Evolutionary conservation across 176 grass and related monocot genomes (phyloP).

Genomic region (Aegilops tauschii): DNA sequence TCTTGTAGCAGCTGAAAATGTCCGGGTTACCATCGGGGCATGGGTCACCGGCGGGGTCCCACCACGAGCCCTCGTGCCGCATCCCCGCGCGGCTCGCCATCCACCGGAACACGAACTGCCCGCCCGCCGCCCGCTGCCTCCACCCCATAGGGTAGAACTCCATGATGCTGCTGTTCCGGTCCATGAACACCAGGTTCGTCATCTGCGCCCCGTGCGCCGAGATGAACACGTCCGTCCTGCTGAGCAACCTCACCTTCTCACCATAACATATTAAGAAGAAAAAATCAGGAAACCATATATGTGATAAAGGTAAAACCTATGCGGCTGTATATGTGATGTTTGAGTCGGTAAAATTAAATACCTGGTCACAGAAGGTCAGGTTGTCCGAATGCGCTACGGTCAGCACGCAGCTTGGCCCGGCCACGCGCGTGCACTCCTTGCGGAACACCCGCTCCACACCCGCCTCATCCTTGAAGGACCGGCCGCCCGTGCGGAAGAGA

Average conservation of each 20-base stretch:
- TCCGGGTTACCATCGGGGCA: constrained; percentile 19
- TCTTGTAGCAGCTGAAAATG: constrained; percentile 40
- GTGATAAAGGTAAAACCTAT: no score
- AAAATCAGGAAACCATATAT: no score
- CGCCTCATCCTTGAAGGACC: constrained; percentile 65
- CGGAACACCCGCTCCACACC: constrained; percentile 42
- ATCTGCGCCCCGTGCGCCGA: constrained; percentile 73
- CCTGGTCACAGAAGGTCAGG: constrained; percentile 67
- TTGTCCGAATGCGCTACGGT: constrained; percentile 38
- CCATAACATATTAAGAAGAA: no score
- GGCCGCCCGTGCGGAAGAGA: constrained; percentile 41
- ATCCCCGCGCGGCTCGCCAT: constrained; percentile 47
- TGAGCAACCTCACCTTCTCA: constrained; percentile 46
- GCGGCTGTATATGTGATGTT: no score
- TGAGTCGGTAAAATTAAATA: not conserved
- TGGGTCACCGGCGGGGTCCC: constrained; percentile 40
- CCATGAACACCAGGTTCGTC: constrained; percentile 75
- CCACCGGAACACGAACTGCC: constrained; percentile 74
- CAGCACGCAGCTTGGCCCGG: constrained; percentile 26
- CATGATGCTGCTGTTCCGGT: constrained; percentile 67
- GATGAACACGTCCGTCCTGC: constrained; percentile 60
- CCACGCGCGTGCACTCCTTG: constrained; percentile 41
- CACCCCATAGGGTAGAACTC: constrained; percentile 77
- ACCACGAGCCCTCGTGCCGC: constrained; percentile 70
- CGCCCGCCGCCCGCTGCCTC: constrained; percentile 41